phyloP scores from a whole-genome alignment of 345 rosid species.

The Rhizophora apiculata region DNA sequence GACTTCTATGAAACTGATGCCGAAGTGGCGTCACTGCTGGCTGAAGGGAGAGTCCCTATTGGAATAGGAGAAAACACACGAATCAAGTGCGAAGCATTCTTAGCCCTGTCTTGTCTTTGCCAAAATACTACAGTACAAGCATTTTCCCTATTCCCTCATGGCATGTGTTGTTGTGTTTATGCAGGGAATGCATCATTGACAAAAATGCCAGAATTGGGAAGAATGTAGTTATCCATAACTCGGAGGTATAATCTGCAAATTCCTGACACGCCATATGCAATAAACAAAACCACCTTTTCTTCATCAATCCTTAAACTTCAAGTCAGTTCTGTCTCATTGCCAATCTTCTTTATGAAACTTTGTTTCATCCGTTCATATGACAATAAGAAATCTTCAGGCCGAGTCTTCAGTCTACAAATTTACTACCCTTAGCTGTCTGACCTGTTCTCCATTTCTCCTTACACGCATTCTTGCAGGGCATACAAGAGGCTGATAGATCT shows the following conservation, averaged over 20 bases:
- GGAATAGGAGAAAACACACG: conserved; percentile 86
- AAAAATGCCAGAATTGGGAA: conserved; percentile 94
- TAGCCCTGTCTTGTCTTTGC: not conserved
- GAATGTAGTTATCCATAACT: conserved; percentile 73
- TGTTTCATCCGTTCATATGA: not conserved
- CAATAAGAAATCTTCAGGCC: not conserved
- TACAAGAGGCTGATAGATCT: conserved; percentile 88
- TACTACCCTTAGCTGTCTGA: not conserved
- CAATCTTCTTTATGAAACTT: not conserved
- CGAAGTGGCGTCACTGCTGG: conserved; percentile 53
- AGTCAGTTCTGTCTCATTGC: too few relatives aligned
- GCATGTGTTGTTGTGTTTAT: conserved; percentile 7
- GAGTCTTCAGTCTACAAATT: not conserved
- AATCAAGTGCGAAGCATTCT: conserved; percentile 45
- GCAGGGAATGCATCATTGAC: conserved; percentile 91
- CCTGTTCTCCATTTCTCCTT: not conserved
- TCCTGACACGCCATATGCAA: too few relatives aligned
- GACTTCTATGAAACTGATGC: conserved; percentile 81
- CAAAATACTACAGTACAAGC: not conserved
- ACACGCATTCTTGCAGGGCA: conserved; percentile 40
- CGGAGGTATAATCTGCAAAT: conserved; percentile 51
- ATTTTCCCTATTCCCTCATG: conserved; percentile 7
- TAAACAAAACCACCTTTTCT: too few relatives aligned
- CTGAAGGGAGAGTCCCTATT: conserved; percentile 69
- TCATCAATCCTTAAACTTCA: too few relatives aligned